Evolutionary conservation across 2,329 filamentous ascomycete species (phyloP), one percentile per base, ranked within the genome.

Genomic region (Karstenula rhodostoma): DNA sequence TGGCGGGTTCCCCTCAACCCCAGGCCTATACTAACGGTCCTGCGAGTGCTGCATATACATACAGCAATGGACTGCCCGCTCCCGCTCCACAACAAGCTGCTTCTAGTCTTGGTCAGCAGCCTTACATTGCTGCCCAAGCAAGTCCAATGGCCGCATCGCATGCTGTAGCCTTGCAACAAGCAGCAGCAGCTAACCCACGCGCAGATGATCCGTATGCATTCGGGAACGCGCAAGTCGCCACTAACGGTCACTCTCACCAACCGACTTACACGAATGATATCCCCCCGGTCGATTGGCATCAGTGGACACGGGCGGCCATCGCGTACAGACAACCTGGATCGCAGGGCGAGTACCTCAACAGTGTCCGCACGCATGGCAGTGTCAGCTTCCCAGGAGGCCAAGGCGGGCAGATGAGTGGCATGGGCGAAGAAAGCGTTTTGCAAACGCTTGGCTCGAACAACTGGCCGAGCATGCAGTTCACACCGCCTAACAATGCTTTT

Each of bases 321-420:
- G 73, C 70, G 9, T 73, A 74, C 43, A 75, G 71, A 57, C 68
- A 68, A 32, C 48, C 65, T 33, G 51, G 66, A 51, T 67, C 71
- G 33, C 63, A 70, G 15, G 68, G 71, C 33, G 74, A 78, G 27
- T 77, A 76, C 53, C 65, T 79, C n/a, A 76, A 76, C 59, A 76
- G 73, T 25, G 77, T 79, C 32, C 77, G 80, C 69, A 72, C 75
- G 2, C 67, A 79, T 9, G 71, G 73, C 3, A 52, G 33, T 40
- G 49, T 25, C 19, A 52, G 63, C 53, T 5, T 59, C 65, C 40
- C 68, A 72, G 47, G 68, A 5, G 66, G 63, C 3, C 62, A 66
- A 54, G 70, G 71, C 25, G 65, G 60, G 9, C 60, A 65, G 12
- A 55, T 55, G 13, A 10, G 12, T 33, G 67, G 69, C 3, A 68